Evolutionary conservation across 2,329 filamentous ascomycete genomes (phyloP), one percentile per base, ranked within the genome.

Genomic region (Penicillium brevicompactum): DNA sequence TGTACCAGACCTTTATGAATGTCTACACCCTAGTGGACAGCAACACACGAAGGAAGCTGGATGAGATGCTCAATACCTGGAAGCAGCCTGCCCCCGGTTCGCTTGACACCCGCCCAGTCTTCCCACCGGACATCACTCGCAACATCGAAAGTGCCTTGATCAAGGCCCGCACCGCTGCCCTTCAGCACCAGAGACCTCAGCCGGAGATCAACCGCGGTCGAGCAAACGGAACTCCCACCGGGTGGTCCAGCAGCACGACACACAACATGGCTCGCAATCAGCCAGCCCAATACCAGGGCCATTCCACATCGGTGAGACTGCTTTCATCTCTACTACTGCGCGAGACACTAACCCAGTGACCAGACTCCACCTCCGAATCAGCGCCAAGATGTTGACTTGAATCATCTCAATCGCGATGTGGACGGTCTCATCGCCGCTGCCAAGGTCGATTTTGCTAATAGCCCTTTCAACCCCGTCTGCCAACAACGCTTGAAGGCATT

Each of bases 31-130:
- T 95, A 57, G 92, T 97, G 59, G 92, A 96, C 67, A 84, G 84
- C 60, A 82, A 83, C 57, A 92, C 92, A 21, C 87, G 94, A 61
- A 88, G 88, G 64, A 95, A 95, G 74, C 90, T 99, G 84, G 94
- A 97, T 71, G 92, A 95, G 74, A 93, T 99, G 88, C 82, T 99
- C 65, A 92, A 90, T 75, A 99, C 94, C 1, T 99, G 94, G 94
- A 97, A 97, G 75, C 91, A 96, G 68, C 91, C 94, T 2, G 92
- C 97, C 13, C 92, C 93, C 1, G 94, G 93, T 46, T 96, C 94
- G 13, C 86, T 96, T 71, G 93, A 96, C 67, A 88, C 88, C n/a
- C 86, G 91, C 59, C 92, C 94, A 7, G 93, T 99, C 49, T 99
- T 99, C 70, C 85, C 91, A 27, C 83, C 86, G 38, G 92, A 97